Conservation (phyloP, 1,284 basidiomycete genomes). For the Cerrena zonata region DNA sequence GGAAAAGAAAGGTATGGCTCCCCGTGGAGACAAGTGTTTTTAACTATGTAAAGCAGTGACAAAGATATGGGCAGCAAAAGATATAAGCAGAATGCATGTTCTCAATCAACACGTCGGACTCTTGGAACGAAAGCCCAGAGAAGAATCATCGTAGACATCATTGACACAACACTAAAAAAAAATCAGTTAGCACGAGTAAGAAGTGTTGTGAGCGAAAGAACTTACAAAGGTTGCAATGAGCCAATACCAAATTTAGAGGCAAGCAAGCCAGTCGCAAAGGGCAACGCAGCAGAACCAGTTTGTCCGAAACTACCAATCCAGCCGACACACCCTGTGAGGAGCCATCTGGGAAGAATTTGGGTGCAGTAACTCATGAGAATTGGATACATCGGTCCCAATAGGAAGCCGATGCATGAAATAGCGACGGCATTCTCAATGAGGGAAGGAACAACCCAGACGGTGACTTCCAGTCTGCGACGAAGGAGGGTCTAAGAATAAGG, state of each 20-base stretch:
- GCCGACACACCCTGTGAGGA: constrained; percentile 62
- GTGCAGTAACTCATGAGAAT: constrained; percentile 59
- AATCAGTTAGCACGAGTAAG: background rate
- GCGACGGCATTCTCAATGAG: constrained; percentile 56
- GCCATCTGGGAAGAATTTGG: constrained; percentile 53
- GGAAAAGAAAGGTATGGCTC: too few relatives aligned
- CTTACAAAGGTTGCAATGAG: constrained; percentile 55
- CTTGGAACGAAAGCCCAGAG: constrained; percentile 28
- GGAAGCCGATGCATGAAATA: constrained; percentile 48
- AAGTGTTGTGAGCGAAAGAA: constrained; percentile 9
- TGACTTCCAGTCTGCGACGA: constrained; percentile 45
- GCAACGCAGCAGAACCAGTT: constrained; percentile 60
- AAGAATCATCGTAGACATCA: constrained; percentile 28
- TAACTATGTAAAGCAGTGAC: too few relatives aligned
- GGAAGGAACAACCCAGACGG: constrained; percentile 60
- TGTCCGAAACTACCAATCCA: constrained; percentile 65
- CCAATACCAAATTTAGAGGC: constrained; percentile 50
- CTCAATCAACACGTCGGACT: constrained; percentile 20
- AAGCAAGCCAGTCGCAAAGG: constrained; percentile 58
- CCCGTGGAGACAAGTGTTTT: too few relatives aligned
- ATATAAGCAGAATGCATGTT: too few relatives aligned
- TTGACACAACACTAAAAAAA: constrained; percentile 11
- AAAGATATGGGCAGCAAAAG: too few relatives aligned
- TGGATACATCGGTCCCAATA: constrained; percentile 54
- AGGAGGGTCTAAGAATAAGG: background rate